phyloP scores from a whole-genome alignment of 1,139 yeast genomes.

The Debaryomyces coudertii region DNA sequence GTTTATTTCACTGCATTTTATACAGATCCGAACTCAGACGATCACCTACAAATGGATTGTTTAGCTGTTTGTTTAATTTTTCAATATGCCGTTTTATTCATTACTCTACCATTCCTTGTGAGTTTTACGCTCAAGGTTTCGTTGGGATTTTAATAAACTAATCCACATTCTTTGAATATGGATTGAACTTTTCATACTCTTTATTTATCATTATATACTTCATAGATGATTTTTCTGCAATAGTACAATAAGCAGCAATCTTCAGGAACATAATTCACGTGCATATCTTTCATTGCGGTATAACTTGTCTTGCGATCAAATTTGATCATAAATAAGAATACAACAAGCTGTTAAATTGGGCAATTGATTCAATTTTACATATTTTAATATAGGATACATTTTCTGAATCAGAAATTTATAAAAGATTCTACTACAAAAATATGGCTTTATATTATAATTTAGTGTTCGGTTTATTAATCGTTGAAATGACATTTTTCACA shows the following conservation, averaged over 20 bases:
- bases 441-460: conserved; percentile 79
- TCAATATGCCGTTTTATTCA: conserved; percentile 63
- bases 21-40: conserved; percentile 63
- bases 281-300: conserved; percentile 2
- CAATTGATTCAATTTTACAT: neutral
- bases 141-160: conserved; percentile 24
- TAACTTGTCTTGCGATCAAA: conserved; percentile 3
- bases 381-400: neutral
- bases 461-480: conserved; percentile 72
- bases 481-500: conserved; percentile 82
- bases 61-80: conserved; percentile 71
- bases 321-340: neutral
- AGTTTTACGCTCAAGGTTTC: conserved; percentile 56
- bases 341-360: neutral
- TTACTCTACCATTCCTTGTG: conserved; percentile 69
- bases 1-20: conserved; percentile 84
- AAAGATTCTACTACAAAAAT: conserved; percentile 12
- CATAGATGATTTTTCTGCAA: neutral
- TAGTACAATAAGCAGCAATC: conserved; percentile 3
- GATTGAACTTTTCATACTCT: neutral
- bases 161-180: neutral
- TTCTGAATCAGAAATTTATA: neutral
- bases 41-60: conserved; percentile 80
- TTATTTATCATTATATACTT: neutral
- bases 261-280: conserved; percentile 4